Evolutionary conservation across 1,284 basidiomycete genomes (phyloP).

Genomic region (Heterobasidion irregulare): DNA sequence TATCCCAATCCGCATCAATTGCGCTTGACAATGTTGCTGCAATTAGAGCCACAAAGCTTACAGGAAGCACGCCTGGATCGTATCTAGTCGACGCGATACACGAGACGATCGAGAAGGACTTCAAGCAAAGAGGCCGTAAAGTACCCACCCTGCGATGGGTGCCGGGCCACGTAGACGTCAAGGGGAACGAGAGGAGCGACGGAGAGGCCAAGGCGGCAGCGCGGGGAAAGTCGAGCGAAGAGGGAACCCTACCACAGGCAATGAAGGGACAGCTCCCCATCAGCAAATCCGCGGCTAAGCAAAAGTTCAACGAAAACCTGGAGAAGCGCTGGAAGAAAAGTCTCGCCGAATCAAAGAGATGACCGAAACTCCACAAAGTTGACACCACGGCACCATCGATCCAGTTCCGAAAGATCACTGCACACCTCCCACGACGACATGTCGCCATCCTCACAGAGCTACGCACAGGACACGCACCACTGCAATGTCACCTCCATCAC

Average conservation of each 20-base stretch:
- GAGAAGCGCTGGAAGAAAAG: background rate
- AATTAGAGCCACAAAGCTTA: background rate
- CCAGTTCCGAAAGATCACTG: background rate
- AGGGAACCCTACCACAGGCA: background rate
- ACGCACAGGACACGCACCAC: background rate
- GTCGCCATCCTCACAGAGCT: background rate
- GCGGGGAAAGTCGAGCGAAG: background rate
- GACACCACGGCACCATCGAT: background rate
- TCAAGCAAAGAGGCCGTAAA: background rate
- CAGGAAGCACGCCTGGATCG: background rate
- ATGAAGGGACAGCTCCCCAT: background rate
- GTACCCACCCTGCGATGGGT: background rate
- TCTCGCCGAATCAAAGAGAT: background rate
- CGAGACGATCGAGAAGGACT: background rate
- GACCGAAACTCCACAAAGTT: background rate
- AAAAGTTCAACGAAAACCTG: background rate
- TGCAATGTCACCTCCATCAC: background rate
- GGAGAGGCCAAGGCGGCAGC: background rate
- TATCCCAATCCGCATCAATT: background rate
- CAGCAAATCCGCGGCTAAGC: background rate
- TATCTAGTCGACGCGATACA: background rate
- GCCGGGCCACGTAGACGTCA: background rate
- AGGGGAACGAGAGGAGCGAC: background rate
- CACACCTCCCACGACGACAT: background rate
- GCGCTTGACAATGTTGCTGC: background rate